phyloP scores from a whole-genome alignment of 1,284 basidiomycete genomes.

The Ceratobasidium sp. region DNA sequence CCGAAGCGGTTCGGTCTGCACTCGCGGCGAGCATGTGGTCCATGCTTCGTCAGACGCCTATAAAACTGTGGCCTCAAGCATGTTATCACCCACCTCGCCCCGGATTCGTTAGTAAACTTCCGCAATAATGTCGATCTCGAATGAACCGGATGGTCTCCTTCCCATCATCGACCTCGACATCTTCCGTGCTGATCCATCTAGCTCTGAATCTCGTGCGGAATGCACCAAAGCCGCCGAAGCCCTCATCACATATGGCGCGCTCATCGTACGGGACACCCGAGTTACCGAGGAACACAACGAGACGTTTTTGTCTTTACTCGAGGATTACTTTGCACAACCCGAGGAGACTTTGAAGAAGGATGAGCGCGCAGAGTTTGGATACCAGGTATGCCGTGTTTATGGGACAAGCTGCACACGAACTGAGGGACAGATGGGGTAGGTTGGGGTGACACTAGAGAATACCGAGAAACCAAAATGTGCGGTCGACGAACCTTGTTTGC shows the following conservation, averaged over 20 bases:
- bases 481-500: constrained; percentile 73
- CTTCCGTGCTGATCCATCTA: constrained; percentile 62
- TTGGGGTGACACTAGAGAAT: constrained; percentile 88
- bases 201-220: constrained; percentile 62
- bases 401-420: constrained; percentile 61
- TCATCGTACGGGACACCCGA: constrained; percentile 80
- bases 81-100: neutral
- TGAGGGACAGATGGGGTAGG: constrained; percentile 56
- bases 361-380: constrained; percentile 74
- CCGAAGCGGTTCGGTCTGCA: constrained; percentile 29
- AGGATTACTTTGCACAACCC: constrained; percentile 85
- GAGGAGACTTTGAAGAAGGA: constrained; percentile 66
- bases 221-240: constrained; percentile 82
- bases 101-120: neutral
- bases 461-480: constrained; percentile 92
- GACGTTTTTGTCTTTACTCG: constrained; percentile 77
- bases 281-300: constrained; percentile 82
- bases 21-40: too few relatives aligned
- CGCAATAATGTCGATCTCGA: neutral
- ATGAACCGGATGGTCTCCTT: constrained; percentile 50
- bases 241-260: constrained; percentile 79
- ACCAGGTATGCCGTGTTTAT: constrained; percentile 51
- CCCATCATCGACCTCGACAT: constrained; percentile 80
- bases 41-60: neutral
- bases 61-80: neutral